Evolutionary conservation across 257 asterid genomes (phyloP), one percentile per base, ranked within the genome.

Genomic region (Petunia secreta): DNA sequence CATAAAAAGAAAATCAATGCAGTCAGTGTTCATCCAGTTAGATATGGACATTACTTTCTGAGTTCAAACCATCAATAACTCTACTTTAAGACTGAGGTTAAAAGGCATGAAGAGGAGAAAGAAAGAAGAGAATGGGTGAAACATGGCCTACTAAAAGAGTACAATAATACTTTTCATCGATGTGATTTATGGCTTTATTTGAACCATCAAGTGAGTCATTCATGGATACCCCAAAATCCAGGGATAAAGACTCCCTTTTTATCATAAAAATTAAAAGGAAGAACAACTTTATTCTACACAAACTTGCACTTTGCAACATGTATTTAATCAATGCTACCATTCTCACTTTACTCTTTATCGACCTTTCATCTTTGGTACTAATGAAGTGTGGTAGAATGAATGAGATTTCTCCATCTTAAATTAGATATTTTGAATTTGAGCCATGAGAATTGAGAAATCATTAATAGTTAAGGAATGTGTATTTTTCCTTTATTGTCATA

Each of bases 161-260:
- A 83, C 71, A 84, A 80, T 76, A 75, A 80, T 84, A 86, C 94
- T 90, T 93, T 93, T 75, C 75, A 85, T 82, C 87, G 96, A 93
- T 89, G 94, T 91, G 97, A 93, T 91, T 89, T 89, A 81, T 67
- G 78, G 84, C 80, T 82, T 38, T 84, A 88, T 86, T 88, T 84
- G 87, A 88, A 86, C 89, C 89, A 90, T 85, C 85, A 80, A 86
- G 83, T 78, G 41, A 81, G 82, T 63, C 85, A 84, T 82, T 80
- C 82, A 77, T 82, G 83, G 87, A 39, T 77, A 74, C 77, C 87
- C 86, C 82, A 77, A 63, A 85, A 77, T 48, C 75, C 84, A 74
- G 87, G 85, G 83, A 83, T 66, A 80, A 83, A 80, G 77, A 75
- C 59, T 39, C 60, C 68, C 60, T 79, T 82, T 81, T 64, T 79